Evolutionary conservation across 495 filamentous ascomycete genomes (phyloP), one percentile per base, ranked within the genome.

Genomic region (Xylaria venustula): DNA sequence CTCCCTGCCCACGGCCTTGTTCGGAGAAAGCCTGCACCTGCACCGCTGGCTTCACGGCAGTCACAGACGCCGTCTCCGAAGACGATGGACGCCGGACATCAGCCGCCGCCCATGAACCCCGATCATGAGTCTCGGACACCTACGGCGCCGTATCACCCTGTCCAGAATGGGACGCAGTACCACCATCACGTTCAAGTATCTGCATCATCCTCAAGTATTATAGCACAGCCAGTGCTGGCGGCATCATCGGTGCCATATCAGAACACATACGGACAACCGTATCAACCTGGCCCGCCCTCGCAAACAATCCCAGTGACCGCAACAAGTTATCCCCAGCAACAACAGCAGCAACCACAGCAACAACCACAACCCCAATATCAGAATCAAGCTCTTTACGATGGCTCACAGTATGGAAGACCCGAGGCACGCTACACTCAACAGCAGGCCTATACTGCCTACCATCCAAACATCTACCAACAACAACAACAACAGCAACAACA

Each of bases 361-460:
- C 37, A 6, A 9, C 26, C 34, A 34, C 30, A 34, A 34, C 30
- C 56, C 14, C 68, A 61, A 19, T 63, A 65, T 28, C 68, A 69
- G 28, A 48, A 23, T 41, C 40, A 7, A 7, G 32, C 44, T 6
- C 41, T 30, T 9, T 67, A 69, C 41, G 58, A 60, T 17, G 51
- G 54, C 28, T 50, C 64, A 14, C 48, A 54, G 23, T 64, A 62
- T 7, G 47, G 56, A 19, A 25, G 44, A 9, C 36, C 58, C 12
- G 28, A 56, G 49, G 59, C 36, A 45, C 64, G 65, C 15, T 60
- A 67, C 36, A 36, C 62, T 17, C 62, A 63, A 14, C 59, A 64
- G 28, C 11, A 64, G 9, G 28, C 61, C 1, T 71, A 54, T 40
- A 36, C 61, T 3, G 61, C 68, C n/a, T 71, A 71, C 41, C 64